phyloP scores from a whole-genome alignment of 768 basidiomycete species.

The Auricularia cornea region DNA sequence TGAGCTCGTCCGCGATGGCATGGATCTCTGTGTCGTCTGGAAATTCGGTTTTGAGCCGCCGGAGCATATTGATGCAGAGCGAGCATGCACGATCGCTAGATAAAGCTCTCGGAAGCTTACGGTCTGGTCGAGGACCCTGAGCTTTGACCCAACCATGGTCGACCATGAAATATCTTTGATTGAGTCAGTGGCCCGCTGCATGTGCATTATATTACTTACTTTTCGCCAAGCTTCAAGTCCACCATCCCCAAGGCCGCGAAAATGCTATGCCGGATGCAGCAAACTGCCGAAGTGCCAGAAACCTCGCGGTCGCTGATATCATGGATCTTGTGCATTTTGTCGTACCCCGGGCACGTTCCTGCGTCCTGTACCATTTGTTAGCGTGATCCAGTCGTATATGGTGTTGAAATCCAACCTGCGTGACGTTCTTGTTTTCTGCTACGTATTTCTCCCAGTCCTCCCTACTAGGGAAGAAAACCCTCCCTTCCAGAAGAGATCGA shows the following conservation, averaged over 20 bases:
- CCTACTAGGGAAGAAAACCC: not conserved
- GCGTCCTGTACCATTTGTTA: not conserved
- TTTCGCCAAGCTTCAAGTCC: not conserved
- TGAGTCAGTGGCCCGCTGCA: not conserved
- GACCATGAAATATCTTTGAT: not conserved
- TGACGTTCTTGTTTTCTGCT: not conserved
- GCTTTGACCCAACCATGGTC: not conserved
- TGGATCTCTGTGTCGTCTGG: not conserved
- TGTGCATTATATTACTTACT: not conserved
- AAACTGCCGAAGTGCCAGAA: not conserved
- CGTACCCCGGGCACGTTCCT: not conserved
- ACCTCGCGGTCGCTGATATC: not conserved
- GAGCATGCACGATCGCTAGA: not conserved
- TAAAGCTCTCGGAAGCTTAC: not conserved
- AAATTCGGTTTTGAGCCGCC: not conserved
- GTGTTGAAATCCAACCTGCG: not conserved
- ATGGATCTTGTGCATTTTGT: not conserved
- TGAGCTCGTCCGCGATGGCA: not conserved
- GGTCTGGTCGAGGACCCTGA: not conserved
- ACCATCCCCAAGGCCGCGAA: not conserved
- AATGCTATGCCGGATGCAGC: not conserved
- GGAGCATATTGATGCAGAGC: not conserved
- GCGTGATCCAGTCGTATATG: not conserved
- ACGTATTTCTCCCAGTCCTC: not conserved
- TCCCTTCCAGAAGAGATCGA: not conserved